A percentile compares a stretch with the other conserved stretches of the same genome.
phyloP scores from a whole-genome alignment of 148 eudicot species.

The Camellia granthamiana region DNA sequence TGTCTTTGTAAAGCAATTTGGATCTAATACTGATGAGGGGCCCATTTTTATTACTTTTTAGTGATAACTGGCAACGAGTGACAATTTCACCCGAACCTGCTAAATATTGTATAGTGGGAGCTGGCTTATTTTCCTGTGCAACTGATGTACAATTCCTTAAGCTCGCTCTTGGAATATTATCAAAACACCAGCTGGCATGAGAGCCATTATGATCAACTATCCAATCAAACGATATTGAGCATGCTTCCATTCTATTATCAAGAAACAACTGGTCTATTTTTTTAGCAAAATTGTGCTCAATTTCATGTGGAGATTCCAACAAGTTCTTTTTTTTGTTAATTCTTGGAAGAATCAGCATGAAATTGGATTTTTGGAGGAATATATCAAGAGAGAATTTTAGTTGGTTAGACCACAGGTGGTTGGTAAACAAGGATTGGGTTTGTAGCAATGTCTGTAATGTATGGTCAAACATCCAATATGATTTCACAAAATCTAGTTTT shows the following conservation, averaged over 20 bases:
- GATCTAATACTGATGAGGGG: not conserved
- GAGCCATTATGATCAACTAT: not conserved
- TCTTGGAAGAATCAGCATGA: conserved; percentile 1
- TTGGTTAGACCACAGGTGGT: not conserved
- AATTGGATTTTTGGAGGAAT: not conserved
- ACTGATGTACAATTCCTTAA: not conserved
- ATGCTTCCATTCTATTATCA: not conserved
- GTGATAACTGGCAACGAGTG: not conserved
- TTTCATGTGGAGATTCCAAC: not conserved
- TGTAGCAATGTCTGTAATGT: too few species aligned
- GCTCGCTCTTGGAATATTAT: not conserved
- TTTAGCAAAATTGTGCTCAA: not conserved
- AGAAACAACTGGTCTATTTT: not conserved
- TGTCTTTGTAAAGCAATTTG: conserved; percentile 1
- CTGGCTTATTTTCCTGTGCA: not conserved
- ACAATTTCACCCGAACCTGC: not conserved
- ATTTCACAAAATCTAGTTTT: too few species aligned
- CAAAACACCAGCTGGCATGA: not conserved
- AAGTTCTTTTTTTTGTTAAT: not conserved
- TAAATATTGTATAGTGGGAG: not conserved
- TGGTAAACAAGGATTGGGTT: not conserved
- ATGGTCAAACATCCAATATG: too few species aligned
- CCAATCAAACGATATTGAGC: not conserved
- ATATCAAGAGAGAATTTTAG: not conserved
- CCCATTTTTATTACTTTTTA: not conserved